These are phyloP conservation scores for Diaporthe batatas DNA, from an alignment of 2,329 filamentous ascomycete genomes.

Conservation along the genomic window DNA sequence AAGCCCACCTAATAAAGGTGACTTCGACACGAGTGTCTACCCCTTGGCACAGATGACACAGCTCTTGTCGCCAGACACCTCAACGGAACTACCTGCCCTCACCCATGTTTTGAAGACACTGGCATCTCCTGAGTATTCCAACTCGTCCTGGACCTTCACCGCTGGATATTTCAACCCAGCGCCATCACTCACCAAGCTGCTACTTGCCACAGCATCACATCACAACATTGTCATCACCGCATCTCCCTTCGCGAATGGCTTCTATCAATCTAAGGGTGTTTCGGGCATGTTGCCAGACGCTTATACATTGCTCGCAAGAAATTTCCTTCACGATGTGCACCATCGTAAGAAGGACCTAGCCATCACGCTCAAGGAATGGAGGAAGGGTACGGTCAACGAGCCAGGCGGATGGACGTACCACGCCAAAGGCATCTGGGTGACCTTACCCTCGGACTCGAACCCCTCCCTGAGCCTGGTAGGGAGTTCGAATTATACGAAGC, in stretches of 20 bases:
- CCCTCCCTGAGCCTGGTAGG: slow-evolving; percentile 88
- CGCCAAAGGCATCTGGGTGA: slow-evolving; percentile 95
- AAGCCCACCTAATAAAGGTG: slow-evolving; percentile 9
- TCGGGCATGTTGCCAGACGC: slow-evolving; percentile 92
- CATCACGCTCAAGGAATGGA: slow-evolving; percentile 89
- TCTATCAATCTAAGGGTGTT: slow-evolving; percentile 88
- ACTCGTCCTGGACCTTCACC: slow-evolving; percentile 93
- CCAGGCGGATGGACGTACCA: slow-evolving; percentile 96
- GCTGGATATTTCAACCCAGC: slow-evolving; percentile 99
- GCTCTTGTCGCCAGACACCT: slow-evolving; percentile 81
- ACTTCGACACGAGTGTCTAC: slow-evolving; percentile 80
- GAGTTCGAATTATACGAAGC: slow-evolving; percentile 94
- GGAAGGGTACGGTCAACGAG: slow-evolving; percentile 82
- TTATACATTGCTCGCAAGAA: slow-evolving; percentile 88
- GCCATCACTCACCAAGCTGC: slow-evolving; percentile 81
- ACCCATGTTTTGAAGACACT: slow-evolving; percentile 80
- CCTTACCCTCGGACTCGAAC: slow-evolving; percentile 72
- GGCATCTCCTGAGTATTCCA: slow-evolving; percentile 71
- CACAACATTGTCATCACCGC: slow-evolving; percentile 90
- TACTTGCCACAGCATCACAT: slow-evolving; percentile 78
- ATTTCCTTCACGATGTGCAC: slow-evolving; percentile 77
- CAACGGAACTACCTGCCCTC: slow-evolving; percentile 89
- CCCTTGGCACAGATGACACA: slow-evolving; percentile 90
- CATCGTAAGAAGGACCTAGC: slow-evolving; percentile 61
- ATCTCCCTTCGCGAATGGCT: slow-evolving; percentile 93